Percentiles rank a stretch among this genome's conserved stretches.
Evolutionary conservation across 2,329 filamentous ascomycete species (phyloP).

Genomic region (Cercospora sp.): DNA sequence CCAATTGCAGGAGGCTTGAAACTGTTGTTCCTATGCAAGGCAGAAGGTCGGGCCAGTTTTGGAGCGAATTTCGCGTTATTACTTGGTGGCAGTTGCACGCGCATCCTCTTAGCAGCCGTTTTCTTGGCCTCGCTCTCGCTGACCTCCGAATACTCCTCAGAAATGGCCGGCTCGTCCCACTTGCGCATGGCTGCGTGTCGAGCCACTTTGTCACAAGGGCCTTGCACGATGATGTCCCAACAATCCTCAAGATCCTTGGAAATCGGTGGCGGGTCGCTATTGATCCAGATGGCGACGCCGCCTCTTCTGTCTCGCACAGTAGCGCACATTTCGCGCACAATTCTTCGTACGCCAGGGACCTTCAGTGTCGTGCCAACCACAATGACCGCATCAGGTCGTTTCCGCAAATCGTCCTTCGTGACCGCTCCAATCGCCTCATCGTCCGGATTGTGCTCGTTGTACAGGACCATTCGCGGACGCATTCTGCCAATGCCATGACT

Average conservation of each 20-base stretch:
- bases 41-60: conserved; percentile 25
- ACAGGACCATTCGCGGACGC: conserved; percentile 89
- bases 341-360: conserved; percentile 84
- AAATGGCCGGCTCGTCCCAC: conserved; percentile 54
- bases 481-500: conserved; percentile 91
- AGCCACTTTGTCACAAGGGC: conserved; percentile 86
- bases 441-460: conserved; percentile 96
- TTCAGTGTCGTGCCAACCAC: conserved; percentile 96
- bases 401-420: conserved; percentile 79
- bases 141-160: conserved; percentile 47
- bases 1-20: conserved; percentile 33
- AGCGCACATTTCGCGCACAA: conserved; percentile 87
- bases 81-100: conserved; percentile 25
- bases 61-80: conserved; percentile 20
- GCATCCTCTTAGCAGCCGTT: conserved; percentile 38
- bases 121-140: conserved; percentile 49
- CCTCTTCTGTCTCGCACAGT: conserved; percentile 79
- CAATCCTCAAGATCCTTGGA: conserved; percentile 85
- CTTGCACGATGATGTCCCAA: conserved; percentile 88
- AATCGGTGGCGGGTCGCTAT: conserved; percentile 79
- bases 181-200: conserved; percentile 63
- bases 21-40: conserved; percentile 36
- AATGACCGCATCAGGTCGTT: conserved; percentile 84
- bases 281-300: conserved; percentile 85
- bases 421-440: conserved; percentile 94